Evolutionary conservation across 257 asterid species (phyloP), one percentile per base, ranked within the genome.

Genomic region (Solanum etuberosum): DNA sequence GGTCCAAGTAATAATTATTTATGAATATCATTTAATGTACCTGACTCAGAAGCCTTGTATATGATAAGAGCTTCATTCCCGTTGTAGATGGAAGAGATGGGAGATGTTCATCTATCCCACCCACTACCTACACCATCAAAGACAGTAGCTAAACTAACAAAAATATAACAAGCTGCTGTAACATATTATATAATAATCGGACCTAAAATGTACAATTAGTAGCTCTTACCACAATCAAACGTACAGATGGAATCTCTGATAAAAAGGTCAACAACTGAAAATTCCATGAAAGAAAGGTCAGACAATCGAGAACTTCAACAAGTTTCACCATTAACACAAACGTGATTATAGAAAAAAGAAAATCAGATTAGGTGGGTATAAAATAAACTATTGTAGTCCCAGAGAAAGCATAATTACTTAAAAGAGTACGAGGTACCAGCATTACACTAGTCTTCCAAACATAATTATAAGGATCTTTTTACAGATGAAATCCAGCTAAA

Each of bases 61-160:
- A 95, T 4, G 98, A 95, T 87, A 97, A 77, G 83, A 94, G 90
- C 92, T 91, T 90, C 85, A 95, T 94, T 89, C 99, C 95, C 23
- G 95, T 34, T 61, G 91, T 85, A 32, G 94, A 90, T 70, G 99
- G 98, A 89, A 95, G 97, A 86, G 99, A 93, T 76, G 98, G 99
- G 86, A 97, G 95, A 92, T 95, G 95, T 84, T 95, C 96, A 89
- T 95, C 98, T 48, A 93, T 91, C 82, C 98, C 98, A 72, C 98
- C 99, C 80, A 97, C 97, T 63, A 97, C 99, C 99, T 97, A 89
- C 78, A 78, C 25, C 68, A 90, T 89, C 65, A 67, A 88, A 78
- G 43, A 63, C 57, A 84, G 73, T 82, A 40, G 76, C 73, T 14
- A 81, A 70, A 74, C 88, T 68, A 85, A 84, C 61, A 23, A 40